Base-by-base conservation (phyloP, 2,329 filamentous ascomycete genomes). In the Penicillium sp. region DNA sequence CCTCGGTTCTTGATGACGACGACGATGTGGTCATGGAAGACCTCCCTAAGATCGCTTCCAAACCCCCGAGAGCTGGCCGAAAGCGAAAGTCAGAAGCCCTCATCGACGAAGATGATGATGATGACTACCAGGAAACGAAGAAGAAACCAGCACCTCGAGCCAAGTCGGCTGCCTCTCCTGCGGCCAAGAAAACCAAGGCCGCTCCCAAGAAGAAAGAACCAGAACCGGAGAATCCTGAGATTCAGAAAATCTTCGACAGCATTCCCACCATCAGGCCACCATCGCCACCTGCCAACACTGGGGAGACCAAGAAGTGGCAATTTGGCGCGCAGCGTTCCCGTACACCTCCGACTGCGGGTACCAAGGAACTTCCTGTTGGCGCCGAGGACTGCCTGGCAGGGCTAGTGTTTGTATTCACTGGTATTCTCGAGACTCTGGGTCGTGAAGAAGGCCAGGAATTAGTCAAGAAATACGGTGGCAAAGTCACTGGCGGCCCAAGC, bases 401-500 rank as follows among this genome's bases (percentile, higher is more conserved):
- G 0, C 83, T 98, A 59, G 91, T 88, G 0, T 99, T 99, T 73
- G 95, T 99, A 30, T 99, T 99, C 72, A 99, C 96, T 0, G 95
- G 95, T 26, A 84, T 97, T 26, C 82, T 98, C 42, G 86, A 91
- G 63, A 89, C 86, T 0, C 86, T 98, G 60, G 89, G 91, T 49
- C 88, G 95, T 63, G 93, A 96, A 6, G 93, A 97, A 70, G 94
- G 88, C 1, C 89, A 93, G 67, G 88, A 86, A 47, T 82, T 99
- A 19, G 92, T 98, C 60, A 99, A 99, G 77, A 88, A 89, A 65
- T 96, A 97, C 75, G 96, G 95, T 45, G 95, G 95, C 57, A 98
- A 97, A 78, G 89, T 97, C 26, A 96, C 90, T 10, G 84, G 83
- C 10, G 89, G 88, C 5, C 95, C 96, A 22, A 98, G 94, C 74